These are phyloP conservation scores for Psilocybe cubensis DNA, from an alignment of 768 basidiomycete genomes.

Conservation along the genomic window DNA sequence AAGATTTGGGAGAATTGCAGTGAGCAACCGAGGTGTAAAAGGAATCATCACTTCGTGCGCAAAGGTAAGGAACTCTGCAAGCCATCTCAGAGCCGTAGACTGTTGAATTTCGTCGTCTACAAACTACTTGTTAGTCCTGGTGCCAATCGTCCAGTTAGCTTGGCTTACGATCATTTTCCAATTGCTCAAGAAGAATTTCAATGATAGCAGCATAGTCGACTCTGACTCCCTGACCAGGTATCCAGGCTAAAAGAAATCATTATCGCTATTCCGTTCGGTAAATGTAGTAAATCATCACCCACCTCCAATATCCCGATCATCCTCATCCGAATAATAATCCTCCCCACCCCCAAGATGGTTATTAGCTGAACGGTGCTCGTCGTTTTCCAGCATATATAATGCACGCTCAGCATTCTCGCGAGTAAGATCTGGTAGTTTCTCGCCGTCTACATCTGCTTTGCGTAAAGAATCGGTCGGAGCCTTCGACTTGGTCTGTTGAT, in stretches of 20 bases:
- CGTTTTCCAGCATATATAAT: slow-evolving; percentile 58
- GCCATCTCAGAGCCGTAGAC: slow-evolving; percentile 91
- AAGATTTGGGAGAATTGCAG: slow-evolving; percentile 91
- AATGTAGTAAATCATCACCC: slow-evolving; percentile 20
- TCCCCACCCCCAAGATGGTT: slow-evolving; percentile 49
- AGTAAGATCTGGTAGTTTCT: slow-evolving; percentile 62
- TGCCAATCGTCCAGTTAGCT: not conserved
- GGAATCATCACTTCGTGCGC: slow-evolving; percentile 92
- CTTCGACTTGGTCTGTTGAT: slow-evolving; percentile 53
- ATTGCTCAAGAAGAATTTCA: slow-evolving; percentile 88
- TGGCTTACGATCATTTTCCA: slow-evolving; percentile 79
- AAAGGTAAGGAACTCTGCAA: slow-evolving; percentile 87
- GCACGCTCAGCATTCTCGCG: slow-evolving; percentile 60
- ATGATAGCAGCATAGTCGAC: slow-evolving; percentile 93
- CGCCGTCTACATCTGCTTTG: slow-evolving; percentile 45
- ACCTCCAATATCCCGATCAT: slow-evolving; percentile 71
- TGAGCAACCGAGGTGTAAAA: slow-evolving; percentile 91
- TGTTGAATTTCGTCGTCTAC: slow-evolving; percentile 95
- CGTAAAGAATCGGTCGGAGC: slow-evolving; percentile 46
- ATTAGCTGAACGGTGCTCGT: slow-evolving; percentile 40
- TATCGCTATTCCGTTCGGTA: not conserved
- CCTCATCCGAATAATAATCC: slow-evolving; percentile 45
- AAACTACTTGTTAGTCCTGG: slow-evolving; percentile 1
- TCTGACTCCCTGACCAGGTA: slow-evolving; percentile 91
- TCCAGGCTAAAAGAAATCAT: slow-evolving; percentile 61